Conservation (phyloP, 2,329 filamentous ascomycete genomes). For the Acrocalymma vagum region DNA sequence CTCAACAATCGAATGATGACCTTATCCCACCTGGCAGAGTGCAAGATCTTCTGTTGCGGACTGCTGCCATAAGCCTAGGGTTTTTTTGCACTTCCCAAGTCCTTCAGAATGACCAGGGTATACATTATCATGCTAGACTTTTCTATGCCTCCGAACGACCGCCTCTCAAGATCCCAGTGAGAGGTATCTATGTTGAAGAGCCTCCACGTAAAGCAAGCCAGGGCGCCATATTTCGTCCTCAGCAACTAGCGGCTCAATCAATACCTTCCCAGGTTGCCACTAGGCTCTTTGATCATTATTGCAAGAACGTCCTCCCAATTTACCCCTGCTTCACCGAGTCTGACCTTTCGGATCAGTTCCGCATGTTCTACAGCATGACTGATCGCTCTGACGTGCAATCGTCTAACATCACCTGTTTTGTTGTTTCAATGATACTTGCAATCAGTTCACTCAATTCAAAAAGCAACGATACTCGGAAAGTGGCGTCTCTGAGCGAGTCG, state of each 20-base stretch:
- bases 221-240: neutral
- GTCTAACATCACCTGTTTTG: neutral
- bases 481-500: neutral
- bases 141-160: conserved; percentile 3
- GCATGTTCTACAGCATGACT: conserved; percentile 1
- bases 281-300: conserved; percentile 1
- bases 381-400: neutral
- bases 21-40: no score
- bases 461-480: neutral
- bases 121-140: conserved; percentile 3
- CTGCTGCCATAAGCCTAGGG: neutral
- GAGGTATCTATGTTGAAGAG: neutral
- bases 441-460: conserved; percentile 1
- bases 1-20: no score
- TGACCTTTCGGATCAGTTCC: conserved; percentile 1
- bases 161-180: conserved; percentile 2
- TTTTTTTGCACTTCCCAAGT: neutral
- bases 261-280: neutral
- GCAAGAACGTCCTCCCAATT: conserved; percentile 1
- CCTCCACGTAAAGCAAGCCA: conserved; percentile 1
- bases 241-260: neutral
- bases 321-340: conserved; percentile 1
- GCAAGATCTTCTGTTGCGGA: neutral
- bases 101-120: neutral
- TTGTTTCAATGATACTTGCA: conserved; percentile 1